These are phyloP conservation scores for Talaromyces sp. DNA, from an alignment of 2,329 filamentous ascomycete genomes.

Conservation along the genomic window DNA sequence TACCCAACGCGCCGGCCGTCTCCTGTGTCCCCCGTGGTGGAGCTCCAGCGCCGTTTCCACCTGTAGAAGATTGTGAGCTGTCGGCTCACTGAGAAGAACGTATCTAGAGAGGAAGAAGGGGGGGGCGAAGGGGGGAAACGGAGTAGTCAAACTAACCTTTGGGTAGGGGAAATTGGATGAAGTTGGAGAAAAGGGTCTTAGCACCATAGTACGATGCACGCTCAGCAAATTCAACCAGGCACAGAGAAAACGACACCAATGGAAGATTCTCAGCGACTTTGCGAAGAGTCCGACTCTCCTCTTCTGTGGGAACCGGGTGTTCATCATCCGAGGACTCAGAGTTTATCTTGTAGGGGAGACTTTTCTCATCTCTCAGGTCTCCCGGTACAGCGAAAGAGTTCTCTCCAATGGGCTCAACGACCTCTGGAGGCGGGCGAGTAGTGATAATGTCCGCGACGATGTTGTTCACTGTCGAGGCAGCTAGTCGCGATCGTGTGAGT, in stretches of 20 bases:
- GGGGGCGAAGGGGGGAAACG: neutral
- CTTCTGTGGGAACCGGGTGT: slow-evolving; percentile 40
- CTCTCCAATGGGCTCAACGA: slow-evolving; percentile 3
- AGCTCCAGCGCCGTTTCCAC: slow-evolving; percentile 32
- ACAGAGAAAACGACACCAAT: slow-evolving; percentile 50
- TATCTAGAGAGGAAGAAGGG: neutral
- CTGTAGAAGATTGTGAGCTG: slow-evolving; percentile 20
- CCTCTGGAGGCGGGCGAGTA: slow-evolving; percentile 6
- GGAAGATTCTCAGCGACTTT: slow-evolving; percentile 52
- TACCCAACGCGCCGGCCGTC: slow-evolving; percentile 54
- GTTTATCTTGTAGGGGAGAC: neutral
- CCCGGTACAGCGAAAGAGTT: slow-evolving; percentile 2
- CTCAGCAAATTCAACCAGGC: slow-evolving; percentile 51
- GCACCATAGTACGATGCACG: slow-evolving; percentile 55
- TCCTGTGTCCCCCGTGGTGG: slow-evolving; percentile 26
- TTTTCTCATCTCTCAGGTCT: neutral
- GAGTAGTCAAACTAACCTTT: slow-evolving; percentile 19
- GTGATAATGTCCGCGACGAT: slow-evolving; percentile 5
- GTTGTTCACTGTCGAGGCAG: neutral
- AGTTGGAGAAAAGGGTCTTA: slow-evolving; percentile 54
- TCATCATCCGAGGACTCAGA: neutral
- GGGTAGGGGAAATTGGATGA: slow-evolving; percentile 55
- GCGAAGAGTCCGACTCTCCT: slow-evolving; percentile 42
- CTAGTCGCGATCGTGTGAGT: neutral
- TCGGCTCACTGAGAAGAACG: neutral